Evolutionary conservation across 2,329 filamentous ascomycete genomes (phyloP).

Genomic region (Alternaria viburni): DNA sequence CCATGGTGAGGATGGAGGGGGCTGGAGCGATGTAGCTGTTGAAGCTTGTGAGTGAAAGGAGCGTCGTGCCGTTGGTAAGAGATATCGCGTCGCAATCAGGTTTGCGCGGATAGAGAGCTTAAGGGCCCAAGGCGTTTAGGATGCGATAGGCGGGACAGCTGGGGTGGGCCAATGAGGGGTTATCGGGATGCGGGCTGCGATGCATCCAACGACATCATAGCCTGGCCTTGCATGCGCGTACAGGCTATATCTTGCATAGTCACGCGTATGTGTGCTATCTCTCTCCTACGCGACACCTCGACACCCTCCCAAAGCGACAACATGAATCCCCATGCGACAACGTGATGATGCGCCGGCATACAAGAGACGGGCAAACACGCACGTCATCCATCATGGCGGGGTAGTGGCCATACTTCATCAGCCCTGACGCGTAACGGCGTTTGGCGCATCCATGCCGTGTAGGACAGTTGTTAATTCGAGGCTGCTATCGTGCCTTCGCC

Average conservation of each 20-base stretch:
- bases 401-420: slow-evolving; percentile 6
- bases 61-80: neutral
- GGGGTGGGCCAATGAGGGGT: slow-evolving; percentile 39
- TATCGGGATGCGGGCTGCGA: slow-evolving; percentile 14
- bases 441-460: neutral
- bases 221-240: slow-evolving; percentile 2
- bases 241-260: slow-evolving; percentile 16
- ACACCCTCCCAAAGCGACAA: slow-evolving; percentile 5
- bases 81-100: slow-evolving; percentile 10
- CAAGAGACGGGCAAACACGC: slow-evolving; percentile 4
- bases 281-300: slow-evolving; percentile 6
- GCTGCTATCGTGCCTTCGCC: slow-evolving; percentile 17
- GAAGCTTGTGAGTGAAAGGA: neutral
- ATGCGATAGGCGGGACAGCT: slow-evolving; percentile 25
- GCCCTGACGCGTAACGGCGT: slow-evolving; percentile 1
- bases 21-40: neutral
- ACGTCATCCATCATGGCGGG: slow-evolving; percentile 29
- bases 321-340: slow-evolving; percentile 19
- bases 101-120: slow-evolving; percentile 9
- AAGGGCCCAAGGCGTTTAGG: slow-evolving; percentile 1
- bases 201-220: slow-evolving; percentile 22
- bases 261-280: slow-evolving; percentile 9
- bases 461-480: slow-evolving; percentile 15
- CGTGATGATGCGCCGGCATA: slow-evolving; percentile 19
- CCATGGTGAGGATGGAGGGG: slow-evolving; percentile 12